Conservation (phyloP, 179 eudicot genomes). For the Actinidia polygama region DNA sequence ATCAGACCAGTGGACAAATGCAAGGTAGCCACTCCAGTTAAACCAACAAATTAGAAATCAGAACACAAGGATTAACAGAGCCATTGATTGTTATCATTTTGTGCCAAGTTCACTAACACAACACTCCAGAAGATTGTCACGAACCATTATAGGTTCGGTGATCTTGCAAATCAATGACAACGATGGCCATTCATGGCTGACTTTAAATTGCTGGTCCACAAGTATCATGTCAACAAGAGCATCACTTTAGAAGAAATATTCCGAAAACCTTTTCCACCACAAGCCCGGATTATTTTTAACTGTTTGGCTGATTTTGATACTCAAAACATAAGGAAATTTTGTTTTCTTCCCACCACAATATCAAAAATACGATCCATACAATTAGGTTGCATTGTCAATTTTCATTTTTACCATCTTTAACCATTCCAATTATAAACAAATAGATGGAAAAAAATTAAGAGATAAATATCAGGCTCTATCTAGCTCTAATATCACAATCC, state of each 20-base stretch:
- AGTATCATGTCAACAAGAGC: slow-evolving; percentile 10
- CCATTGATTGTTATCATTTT: slow-evolving; percentile 12
- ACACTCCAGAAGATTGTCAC: slow-evolving; percentile 6
- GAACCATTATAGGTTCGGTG: slow-evolving; percentile 6
- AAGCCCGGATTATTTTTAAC: neutral
- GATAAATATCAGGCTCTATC: neutral
- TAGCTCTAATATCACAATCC: neutral
- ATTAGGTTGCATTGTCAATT: neutral
- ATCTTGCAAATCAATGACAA: slow-evolving; percentile 15
- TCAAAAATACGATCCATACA: neutral
- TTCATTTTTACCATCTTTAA: neutral
- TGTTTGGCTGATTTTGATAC: neutral
- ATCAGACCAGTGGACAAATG: neutral
- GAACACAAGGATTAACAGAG: slow-evolving; percentile 11
- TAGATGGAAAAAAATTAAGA: neutral
- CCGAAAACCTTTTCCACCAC: neutral
- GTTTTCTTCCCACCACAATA: neutral
- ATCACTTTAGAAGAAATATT: neutral
- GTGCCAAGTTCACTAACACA: slow-evolving; percentile 14
- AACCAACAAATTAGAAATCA: slow-evolving; percentile 4
- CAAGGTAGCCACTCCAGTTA: neutral
- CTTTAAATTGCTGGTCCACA: slow-evolving; percentile 17
- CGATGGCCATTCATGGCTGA: neutral
- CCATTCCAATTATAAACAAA: neutral
- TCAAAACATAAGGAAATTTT: neutral